Conservation (phyloP, 139 green algal genomes). For the Coelastrella sp. region DNA sequence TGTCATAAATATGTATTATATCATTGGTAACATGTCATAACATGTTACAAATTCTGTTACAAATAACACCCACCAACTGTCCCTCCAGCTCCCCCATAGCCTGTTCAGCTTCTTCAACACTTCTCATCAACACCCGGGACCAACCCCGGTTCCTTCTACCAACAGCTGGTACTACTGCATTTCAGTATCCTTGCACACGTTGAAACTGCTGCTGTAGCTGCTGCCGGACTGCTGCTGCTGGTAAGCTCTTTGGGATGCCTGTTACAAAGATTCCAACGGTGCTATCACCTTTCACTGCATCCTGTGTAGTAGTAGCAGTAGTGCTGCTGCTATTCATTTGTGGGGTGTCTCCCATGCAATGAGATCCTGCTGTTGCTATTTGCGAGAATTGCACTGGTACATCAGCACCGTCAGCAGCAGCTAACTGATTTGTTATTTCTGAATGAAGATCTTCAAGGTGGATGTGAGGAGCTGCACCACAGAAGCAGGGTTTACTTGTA, state of each 20-base stretch:
- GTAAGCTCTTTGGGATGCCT: background rate
- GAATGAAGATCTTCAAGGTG: background rate
- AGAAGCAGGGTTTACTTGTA: background rate
- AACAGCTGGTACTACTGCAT: slow-evolving; percentile 1
- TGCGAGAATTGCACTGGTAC: background rate
- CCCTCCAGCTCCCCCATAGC: background rate
- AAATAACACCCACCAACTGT: slow-evolving; percentile 1
- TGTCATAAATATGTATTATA: no score
- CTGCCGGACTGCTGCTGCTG: slow-evolving; percentile 38
- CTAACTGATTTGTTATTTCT: background rate
- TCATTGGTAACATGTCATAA: no score
- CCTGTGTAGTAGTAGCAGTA: no score
- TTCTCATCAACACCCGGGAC: background rate
- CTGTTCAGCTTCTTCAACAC: background rate
- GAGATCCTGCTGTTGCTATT: background rate
- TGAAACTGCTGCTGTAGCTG: slow-evolving; percentile 14
- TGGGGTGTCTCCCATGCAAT: background rate
- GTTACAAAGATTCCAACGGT: slow-evolving; percentile 11
- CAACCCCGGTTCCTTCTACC: background rate
- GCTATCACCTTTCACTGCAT: background rate
- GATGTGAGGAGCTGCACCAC: background rate
- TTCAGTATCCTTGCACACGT: background rate
- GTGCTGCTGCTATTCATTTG: background rate
- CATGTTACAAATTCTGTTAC: no score
- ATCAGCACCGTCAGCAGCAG: background rate